Percentiles rank a stretch among this genome's conserved stretches.
These are phyloP conservation scores for Lentinula aciculospora DNA, from an alignment of 768 basidiomycete species.

Conservation along the genomic window DNA sequence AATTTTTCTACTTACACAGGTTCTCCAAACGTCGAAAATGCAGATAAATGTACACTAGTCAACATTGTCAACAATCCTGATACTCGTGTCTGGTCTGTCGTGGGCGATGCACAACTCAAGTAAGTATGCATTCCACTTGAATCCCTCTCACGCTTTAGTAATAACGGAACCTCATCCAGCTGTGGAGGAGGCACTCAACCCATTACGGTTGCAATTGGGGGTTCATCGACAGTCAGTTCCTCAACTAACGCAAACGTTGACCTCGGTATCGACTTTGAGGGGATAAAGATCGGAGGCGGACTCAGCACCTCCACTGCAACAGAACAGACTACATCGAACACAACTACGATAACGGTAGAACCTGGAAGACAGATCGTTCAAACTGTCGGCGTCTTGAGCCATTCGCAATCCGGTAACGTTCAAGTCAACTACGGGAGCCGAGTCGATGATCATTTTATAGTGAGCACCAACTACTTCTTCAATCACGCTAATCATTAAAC, in stretches of 20 bases:
- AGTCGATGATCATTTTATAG: constrained; percentile 9
- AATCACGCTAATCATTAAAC: too few species aligned
- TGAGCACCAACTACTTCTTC: neutral
- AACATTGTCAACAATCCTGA: constrained; percentile 10
- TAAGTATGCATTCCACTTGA: too few species aligned
- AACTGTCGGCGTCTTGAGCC: constrained; percentile 5
- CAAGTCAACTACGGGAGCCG: constrained; percentile 6
- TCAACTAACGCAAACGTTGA: neutral
- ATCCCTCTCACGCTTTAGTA: too few species aligned
- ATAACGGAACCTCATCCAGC: neutral
- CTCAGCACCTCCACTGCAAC: neutral
- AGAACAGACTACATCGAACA: constrained; percentile 3
- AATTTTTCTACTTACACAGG: neutral
- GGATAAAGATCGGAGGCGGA: constrained; percentile 6
- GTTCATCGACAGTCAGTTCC: neutral
- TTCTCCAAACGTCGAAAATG: constrained; percentile 6
- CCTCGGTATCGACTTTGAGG: constrained; percentile 4
- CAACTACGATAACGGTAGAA: neutral
- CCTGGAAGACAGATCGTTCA: constrained; percentile 4
- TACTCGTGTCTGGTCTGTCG: neutral
- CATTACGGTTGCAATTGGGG: neutral
- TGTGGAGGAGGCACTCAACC: constrained; percentile 8
- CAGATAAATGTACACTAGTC: constrained; percentile 9
- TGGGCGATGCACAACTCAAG: constrained; percentile 6
- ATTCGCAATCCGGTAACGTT: constrained; percentile 8